A percentile compares a stretch with the other conserved stretches of the same genome.
phyloP scores from a whole-genome alignment of 2,329 filamentous ascomycete genomes.

The Bipolaris zeicola region DNA sequence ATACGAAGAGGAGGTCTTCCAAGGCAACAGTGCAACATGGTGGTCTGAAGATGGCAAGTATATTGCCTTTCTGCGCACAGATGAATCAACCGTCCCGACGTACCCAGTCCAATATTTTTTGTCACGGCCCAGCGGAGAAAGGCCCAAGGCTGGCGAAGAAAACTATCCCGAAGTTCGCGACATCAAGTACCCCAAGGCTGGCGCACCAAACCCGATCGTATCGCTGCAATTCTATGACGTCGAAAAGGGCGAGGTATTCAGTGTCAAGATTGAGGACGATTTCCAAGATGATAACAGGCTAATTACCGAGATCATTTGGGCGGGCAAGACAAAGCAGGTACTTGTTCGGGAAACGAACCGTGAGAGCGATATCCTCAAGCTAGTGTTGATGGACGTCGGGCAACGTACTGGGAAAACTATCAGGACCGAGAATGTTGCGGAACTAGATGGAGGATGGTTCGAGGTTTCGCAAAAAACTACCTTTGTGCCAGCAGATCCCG shows the following conservation, averaged over 20 bases:
- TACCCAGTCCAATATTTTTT: slow-evolving; percentile 95
- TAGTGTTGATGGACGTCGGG: slow-evolving; percentile 81
- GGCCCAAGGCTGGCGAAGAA: slow-evolving; percentile 73
- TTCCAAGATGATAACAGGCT: slow-evolving; percentile 83
- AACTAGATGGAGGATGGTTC: slow-evolving; percentile 96
- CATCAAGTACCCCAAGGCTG: slow-evolving; percentile 98
- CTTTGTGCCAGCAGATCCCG: slow-evolving; percentile 83
- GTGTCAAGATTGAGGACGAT: slow-evolving; percentile 75
- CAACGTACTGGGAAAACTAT: slow-evolving; percentile 77
- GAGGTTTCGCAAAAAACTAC: slow-evolving; percentile 86
- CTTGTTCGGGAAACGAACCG: slow-evolving; percentile 92
- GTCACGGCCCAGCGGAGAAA: slow-evolving; percentile 77
- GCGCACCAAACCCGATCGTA: slow-evolving; percentile 89
- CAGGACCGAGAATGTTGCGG: slow-evolving; percentile 76
- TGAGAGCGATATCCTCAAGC: slow-evolving; percentile 87
- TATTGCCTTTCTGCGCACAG: slow-evolving; percentile 88
- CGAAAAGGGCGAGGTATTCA: slow-evolving; percentile 75
- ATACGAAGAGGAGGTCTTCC: slow-evolving; percentile 86
- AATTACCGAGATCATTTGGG: slow-evolving; percentile 94
- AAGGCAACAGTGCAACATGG: slow-evolving; percentile 84
- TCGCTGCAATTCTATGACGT: slow-evolving; percentile 89
- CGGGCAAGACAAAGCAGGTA: slow-evolving; percentile 72
- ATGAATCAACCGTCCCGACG: slow-evolving; percentile 88
- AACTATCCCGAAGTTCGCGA: slow-evolving; percentile 86
- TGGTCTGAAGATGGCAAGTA: slow-evolving; percentile 91